Evolutionary conservation across 495 filamentous ascomycete species (phyloP).

Genomic region (Talaromyces adpressus): DNA sequence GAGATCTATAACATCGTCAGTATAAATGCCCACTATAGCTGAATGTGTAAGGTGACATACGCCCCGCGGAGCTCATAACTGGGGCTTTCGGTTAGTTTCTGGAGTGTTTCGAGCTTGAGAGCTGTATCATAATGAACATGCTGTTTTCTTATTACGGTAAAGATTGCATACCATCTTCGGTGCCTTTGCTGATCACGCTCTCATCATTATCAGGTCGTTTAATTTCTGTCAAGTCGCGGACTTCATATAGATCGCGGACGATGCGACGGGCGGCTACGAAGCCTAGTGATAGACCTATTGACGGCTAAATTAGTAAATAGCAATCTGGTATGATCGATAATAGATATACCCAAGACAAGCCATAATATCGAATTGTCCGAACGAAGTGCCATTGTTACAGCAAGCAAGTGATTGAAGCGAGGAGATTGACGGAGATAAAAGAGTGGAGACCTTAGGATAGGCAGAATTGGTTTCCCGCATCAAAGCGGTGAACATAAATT

Average conservation of each 20-base stretch:
- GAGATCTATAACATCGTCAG: constrained; percentile 13
- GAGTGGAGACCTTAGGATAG: constrained; percentile 20
- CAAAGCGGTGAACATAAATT: constrained; percentile 28
- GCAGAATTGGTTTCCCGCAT: constrained; percentile 24
- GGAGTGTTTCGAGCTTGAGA: constrained; percentile 43
- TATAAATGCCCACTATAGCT: background rate
- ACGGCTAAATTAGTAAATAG: background rate
- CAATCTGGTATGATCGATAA: background rate
- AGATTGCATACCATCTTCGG: constrained; percentile 35
- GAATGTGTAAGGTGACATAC: constrained; percentile 23
- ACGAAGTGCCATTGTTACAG: constrained; percentile 30
- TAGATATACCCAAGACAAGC: constrained; percentile 32
- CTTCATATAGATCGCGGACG: constrained; percentile 34
- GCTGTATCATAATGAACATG: constrained; percentile 17
- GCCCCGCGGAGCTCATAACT: constrained; percentile 45
- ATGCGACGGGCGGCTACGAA: constrained; percentile 42
- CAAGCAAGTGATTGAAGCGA: background rate
- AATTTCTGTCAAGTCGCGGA: constrained; percentile 43
- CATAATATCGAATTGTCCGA: constrained; percentile 37
- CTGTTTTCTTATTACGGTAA: background rate
- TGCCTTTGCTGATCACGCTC: constrained; percentile 38
- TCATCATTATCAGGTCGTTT: constrained; percentile 39
- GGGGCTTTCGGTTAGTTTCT: constrained; percentile 40
- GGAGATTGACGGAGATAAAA: constrained; percentile 6
- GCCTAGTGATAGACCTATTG: constrained; percentile 31